phyloP scores from a whole-genome alignment of 2,329 filamentous ascomycete genomes.

The Aspergillus floridensis region DNA sequence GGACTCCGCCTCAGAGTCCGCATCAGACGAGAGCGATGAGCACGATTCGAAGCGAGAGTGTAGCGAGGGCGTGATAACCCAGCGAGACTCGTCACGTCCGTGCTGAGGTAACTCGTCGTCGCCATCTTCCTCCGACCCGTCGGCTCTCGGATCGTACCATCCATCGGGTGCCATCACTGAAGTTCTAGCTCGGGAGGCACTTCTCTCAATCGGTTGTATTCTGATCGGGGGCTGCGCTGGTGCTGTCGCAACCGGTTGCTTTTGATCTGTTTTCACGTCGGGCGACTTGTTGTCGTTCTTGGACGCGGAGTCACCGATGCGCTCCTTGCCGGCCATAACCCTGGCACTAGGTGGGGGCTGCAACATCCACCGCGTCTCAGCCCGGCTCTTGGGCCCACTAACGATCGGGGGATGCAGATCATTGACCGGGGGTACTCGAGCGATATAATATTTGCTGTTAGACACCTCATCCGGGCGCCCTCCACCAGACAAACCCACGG shows the following conservation, averaged over 20 bases:
- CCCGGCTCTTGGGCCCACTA: constrained; percentile 65
- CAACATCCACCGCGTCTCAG: constrained; percentile 84
- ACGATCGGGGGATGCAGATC: constrained; percentile 83
- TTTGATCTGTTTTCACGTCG: constrained; percentile 10
- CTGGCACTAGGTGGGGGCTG: constrained; percentile 86
- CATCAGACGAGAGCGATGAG: constrained; percentile 27
- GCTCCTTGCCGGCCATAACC: constrained; percentile 82
- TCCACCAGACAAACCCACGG: constrained; percentile 49
- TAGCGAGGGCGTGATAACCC: constrained; percentile 21
- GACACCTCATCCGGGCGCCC: constrained; percentile 35
- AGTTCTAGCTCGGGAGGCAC: background rate
- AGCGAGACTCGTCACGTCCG: constrained; percentile 21
- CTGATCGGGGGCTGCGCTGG: constrained; percentile 15
- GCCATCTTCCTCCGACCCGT: background rate
- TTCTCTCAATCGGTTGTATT: constrained; percentile 7
- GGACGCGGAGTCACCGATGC: constrained; percentile 23
- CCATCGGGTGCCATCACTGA: constrained; percentile 3
- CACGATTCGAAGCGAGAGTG: constrained; percentile 33
- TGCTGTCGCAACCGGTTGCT: constrained; percentile 2
- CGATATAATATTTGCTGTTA: constrained; percentile 58
- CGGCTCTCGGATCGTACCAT: constrained; percentile 4
- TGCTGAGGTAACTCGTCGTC: constrained; percentile 14
- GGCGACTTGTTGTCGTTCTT: constrained; percentile 14
- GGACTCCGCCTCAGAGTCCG: constrained; percentile 28
- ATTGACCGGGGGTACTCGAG: constrained; percentile 71